Evolutionary conservation across 805 yeast species (phyloP), one percentile per base, ranked within the genome.

Genomic region (Blastobotrys attinorum): DNA sequence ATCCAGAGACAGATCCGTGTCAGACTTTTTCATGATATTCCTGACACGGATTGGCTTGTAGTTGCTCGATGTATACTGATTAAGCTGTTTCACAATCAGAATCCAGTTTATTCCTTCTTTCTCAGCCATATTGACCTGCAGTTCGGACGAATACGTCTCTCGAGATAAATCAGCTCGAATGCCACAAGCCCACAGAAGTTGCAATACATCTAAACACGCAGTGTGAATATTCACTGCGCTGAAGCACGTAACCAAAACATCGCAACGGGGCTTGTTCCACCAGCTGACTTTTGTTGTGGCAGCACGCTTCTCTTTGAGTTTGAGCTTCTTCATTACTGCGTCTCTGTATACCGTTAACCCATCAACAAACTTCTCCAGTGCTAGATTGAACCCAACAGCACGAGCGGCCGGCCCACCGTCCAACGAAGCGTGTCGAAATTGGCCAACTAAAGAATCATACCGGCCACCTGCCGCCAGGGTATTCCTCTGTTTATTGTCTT

Each of bases 381-480:
- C 85, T 44, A 92, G 62, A 48, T 86, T 81, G 57, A 92, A 82
- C 0, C 98, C 97, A 35, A 89, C 97, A 1, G 88, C 95, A 42
- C 72, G 74, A 70, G 40, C 73, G 48, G 55, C 48, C 6, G 60
- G 69, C 58, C 46, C 55, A 4, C 53, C 51, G 36, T 63, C 63
- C 16, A 63, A 50, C 7, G 75, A 64, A 1, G 77, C 72, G 51
- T 84, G 78, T 0, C 90, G 75, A 47, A 87, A 71, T 15, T 79
- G 71, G 2, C 76, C 67, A 11, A 88, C 75, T 50, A 92, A 69
- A 17, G 70, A 67, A 55, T 90, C 97, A 58, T 88, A 92, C 44
- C 99, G 69, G 2, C 99, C 99, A 37, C 99, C 99, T 0, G 92
- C 90, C 13, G 92, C 92, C 33, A 92, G 67, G 25, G 81, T 69